Evolutionary conservation across 2,329 filamentous ascomycete species (phyloP), one percentile per base, ranked within the genome.

Genomic region (Cladobotryum protrusum): DNA sequence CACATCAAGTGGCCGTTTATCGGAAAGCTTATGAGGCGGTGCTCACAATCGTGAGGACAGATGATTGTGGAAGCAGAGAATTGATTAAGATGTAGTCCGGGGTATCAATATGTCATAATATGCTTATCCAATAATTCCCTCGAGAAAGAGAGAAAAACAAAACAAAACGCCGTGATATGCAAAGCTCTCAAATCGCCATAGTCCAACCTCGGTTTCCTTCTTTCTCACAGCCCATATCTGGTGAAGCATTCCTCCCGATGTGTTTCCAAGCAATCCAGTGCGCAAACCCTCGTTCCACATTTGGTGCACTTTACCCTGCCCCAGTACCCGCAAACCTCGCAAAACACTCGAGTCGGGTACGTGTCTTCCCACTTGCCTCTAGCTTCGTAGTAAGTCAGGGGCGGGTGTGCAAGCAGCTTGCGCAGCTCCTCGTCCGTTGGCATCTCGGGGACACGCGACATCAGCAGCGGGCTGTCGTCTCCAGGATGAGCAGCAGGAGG

Each of bases 301-400:
- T 86, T 88, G 65, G 84, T 78, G 69, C 87, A 92, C 66, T 77
- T 79, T 42, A 89, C 83, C 37, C 83, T 73, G 2, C 87, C 87
- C 87, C 87, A 91, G 67, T 90, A 91, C 13, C 87, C 87, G 62
- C 87, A 92, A 32, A 89, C 81, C 62, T 85, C 85, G 67, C 87
- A 92, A 65, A 91, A 92, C 34, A 72, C 71, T 52, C 86, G 74
- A 43, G 72, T 71, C 2, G 85, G 83, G 55, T 82, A 82, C 59
- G 61, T 66, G 13, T 57, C 58, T 42, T 67, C 71, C 70, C 70
- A 76, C 24, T 57, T 61, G 2, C 73, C 79, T 47, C 73, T 68
- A 36, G 83, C 82, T 57, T 87, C 85, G 43, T 78, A 73, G 66
- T 89, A 91, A 35, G 74, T 82, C 48, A 90, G 68, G 43, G 86